phyloP scores from a whole-genome alignment of 1,284 basidiomycete species.

The Cryptococcus maquisensis region DNA sequence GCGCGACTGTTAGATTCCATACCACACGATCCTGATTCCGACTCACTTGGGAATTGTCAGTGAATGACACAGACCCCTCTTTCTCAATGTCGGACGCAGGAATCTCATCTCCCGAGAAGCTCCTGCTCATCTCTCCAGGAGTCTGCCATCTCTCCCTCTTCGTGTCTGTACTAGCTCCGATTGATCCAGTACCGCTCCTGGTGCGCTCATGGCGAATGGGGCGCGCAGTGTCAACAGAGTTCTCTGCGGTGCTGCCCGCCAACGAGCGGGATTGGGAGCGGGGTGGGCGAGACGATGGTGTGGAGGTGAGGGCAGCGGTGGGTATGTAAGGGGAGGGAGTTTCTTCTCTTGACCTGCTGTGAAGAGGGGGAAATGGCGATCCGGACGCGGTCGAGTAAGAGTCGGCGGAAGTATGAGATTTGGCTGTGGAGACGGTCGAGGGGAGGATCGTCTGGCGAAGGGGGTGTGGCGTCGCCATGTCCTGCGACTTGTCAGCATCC shows the following conservation, averaged over 20 bases:
- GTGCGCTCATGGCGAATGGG: slow-evolving; percentile 15
- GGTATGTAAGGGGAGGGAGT: slow-evolving; percentile 23
- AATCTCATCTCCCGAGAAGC: slow-evolving; percentile 35
- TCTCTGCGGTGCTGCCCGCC: slow-evolving; percentile 9
- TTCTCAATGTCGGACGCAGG: slow-evolving; percentile 7
- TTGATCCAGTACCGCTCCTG: slow-evolving; percentile 14
- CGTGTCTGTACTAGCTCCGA: slow-evolving; percentile 19
- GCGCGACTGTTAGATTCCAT: neutral
- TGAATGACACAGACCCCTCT: slow-evolving; percentile 19
- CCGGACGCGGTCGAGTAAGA: slow-evolving; percentile 22
- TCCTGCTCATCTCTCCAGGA: slow-evolving; percentile 32
- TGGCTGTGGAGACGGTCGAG: slow-evolving; percentile 6
- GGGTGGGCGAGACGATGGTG: slow-evolving; percentile 20
- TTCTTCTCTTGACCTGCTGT: neutral
- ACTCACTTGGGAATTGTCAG: slow-evolving; percentile 20
- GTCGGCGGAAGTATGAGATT: slow-evolving; percentile 11
- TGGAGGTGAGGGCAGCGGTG: slow-evolving; percentile 25
- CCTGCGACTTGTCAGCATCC: slow-evolving; percentile 4
- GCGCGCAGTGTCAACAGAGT: slow-evolving; percentile 1
- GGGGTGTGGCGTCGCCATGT: slow-evolving; percentile 31
- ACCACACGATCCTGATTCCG: neutral
- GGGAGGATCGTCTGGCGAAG: slow-evolving; percentile 13
- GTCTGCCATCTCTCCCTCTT: slow-evolving; percentile 30
- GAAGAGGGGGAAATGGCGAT: slow-evolving; percentile 27
- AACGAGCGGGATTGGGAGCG: slow-evolving; percentile 13